Percentiles rank a stretch among this genome's conserved stretches.
These are phyloP conservation scores for Tulasnella sp. DNA, from an alignment of 768 basidiomycete species.

Conservation along the genomic window DNA sequence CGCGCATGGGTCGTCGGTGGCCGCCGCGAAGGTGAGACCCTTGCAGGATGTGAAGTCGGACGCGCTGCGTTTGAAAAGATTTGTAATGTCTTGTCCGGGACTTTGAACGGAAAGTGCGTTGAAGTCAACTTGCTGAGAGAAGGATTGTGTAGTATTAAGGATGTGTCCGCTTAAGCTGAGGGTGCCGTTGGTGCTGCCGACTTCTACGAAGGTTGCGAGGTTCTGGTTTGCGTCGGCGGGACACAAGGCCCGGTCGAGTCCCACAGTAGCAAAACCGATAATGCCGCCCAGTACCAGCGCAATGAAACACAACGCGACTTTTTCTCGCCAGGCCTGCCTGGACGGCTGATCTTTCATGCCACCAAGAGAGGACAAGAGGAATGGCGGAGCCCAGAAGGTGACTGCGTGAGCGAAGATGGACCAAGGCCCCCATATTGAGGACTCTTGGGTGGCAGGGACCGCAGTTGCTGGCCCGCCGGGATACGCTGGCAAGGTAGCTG, in stretches of 20 bases:
- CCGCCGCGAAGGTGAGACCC: conserved; percentile 59
- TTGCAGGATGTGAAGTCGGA: conserved; percentile 63
- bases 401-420: conserved; percentile 68
- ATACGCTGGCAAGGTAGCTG: conserved; percentile 40
- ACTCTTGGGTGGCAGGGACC: conserved; percentile 33
- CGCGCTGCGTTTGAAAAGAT: conserved; percentile 67
- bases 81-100: conserved; percentile 88
- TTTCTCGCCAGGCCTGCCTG: conserved; percentile 95
- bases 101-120: conserved; percentile 47
- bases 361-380: conserved; percentile 66
- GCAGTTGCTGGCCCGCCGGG: conserved; percentile 40
- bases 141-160: conserved; percentile 63
- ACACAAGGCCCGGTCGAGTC: conserved; percentile 88
- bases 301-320: conserved; percentile 88
- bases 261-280: conserved; percentile 91
- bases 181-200: conserved; percentile 57
- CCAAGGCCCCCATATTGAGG: conserved; percentile 63
- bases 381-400: conserved; percentile 88
- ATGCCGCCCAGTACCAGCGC: conserved; percentile 69
- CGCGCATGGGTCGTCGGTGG: conserved; percentile 68
- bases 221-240: conserved; percentile 51
- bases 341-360: conserved; percentile 74
- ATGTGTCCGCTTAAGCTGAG: conserved; percentile 73
- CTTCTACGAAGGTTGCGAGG: conserved; percentile 42
- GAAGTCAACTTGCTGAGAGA: conserved; percentile 53